Conservation (phyloP, 305 asterid genomes). For the Solanum hybrid region DNA sequence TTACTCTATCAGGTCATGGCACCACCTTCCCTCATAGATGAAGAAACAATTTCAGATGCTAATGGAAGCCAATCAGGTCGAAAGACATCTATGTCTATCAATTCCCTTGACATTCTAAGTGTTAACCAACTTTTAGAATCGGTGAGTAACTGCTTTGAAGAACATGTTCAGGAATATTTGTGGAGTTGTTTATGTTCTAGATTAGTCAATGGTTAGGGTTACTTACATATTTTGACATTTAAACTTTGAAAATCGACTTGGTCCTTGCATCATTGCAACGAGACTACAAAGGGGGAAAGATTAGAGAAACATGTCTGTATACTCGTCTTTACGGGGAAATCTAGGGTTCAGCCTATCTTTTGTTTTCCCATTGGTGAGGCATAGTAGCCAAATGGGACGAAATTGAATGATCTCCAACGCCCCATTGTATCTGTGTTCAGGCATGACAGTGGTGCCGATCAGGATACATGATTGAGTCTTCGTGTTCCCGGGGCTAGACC, state of each 20-base stretch:
- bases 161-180: neutral
- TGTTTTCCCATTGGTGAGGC: neutral
- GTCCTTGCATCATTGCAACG: neutral
- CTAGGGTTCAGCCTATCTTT: neutral
- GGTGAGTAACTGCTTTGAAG: constrained; percentile 21
- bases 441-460: neutral
- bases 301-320: neutral
- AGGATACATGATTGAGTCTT: neutral
- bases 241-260: neutral
- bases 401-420: neutral
- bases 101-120: constrained; percentile 33
- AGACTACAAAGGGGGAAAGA: neutral
- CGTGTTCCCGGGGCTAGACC: neutral
- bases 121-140: constrained; percentile 53
- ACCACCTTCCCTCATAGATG: constrained; percentile 25
- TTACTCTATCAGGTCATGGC: constrained; percentile 25
- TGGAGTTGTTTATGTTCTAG: neutral
- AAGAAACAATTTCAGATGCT: constrained; percentile 30
- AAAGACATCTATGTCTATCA: constrained; percentile 34
- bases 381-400: neutral
- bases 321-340: neutral
- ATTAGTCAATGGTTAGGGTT: neutral
- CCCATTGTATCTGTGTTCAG: neutral
- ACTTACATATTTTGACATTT: neutral
- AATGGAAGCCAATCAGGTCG: constrained; percentile 45